A percentile compares a stretch with the other conserved stretches of the same genome.
Evolutionary conservation across 2,329 filamentous ascomycete species (phyloP).

Genomic region (Ilyonectria sp.): DNA sequence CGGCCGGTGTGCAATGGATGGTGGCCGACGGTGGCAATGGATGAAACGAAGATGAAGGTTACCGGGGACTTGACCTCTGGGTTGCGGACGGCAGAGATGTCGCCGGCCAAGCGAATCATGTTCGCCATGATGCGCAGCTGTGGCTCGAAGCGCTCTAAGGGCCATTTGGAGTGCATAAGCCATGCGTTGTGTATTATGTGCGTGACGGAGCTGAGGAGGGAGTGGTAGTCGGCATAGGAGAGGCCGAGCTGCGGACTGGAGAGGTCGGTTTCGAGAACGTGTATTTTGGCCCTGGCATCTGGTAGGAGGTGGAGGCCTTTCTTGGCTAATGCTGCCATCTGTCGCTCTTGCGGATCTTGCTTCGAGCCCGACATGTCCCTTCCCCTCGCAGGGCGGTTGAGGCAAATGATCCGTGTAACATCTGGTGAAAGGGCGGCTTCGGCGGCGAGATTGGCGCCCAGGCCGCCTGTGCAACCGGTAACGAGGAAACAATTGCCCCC

Average conservation of each 20-base stretch:
- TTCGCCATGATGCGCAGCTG: conserved; percentile 5
- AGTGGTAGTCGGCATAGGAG: neutral
- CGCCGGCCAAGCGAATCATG: conserved; percentile 47
- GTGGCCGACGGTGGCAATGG: conserved; percentile 56
- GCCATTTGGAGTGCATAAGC: conserved; percentile 8
- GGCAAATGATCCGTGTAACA: neutral
- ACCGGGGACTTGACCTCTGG: conserved; percentile 29
- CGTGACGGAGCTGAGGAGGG: neutral
- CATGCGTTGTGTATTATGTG: conserved; percentile 21
- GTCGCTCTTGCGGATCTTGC: neutral
- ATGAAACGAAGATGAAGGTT: conserved; percentile 60
- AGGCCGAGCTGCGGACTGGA: conserved; percentile 6
- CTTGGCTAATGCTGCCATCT: conserved; percentile 1
- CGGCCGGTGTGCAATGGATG: conserved; percentile 26
- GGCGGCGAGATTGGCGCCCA: neutral
- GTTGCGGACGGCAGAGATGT: conserved; percentile 43
- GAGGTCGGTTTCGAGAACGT: conserved; percentile 1
- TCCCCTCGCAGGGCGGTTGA: conserved; percentile 2
- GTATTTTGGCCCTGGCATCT: conserved; percentile 4
- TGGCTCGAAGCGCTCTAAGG: neutral
- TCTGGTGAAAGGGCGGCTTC: neutral
- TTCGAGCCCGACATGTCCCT: conserved; percentile 1
- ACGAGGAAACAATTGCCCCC: neutral
- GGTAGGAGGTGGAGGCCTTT: neutral
- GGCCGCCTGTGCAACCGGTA: neutral